Base-by-base conservation (phyloP, 371 early-diverging fungal species). In the Mucor racemosus region DNA sequence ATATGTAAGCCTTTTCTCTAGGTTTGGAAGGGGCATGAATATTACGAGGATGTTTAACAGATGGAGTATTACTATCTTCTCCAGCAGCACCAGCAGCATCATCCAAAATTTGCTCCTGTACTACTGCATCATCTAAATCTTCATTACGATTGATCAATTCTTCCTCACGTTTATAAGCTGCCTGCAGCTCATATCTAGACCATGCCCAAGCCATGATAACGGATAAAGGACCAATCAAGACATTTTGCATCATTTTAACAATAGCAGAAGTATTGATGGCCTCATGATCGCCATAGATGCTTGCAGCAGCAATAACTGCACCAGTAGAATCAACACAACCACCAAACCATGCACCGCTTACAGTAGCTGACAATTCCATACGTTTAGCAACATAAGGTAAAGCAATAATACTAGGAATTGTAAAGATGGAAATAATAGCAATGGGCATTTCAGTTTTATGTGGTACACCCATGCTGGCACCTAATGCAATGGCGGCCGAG, bases 311-410 rank as follows among this genome's bases (percentile, higher is more conserved):
- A 78, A 88, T 85, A 31, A 88, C 88, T n/a, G 87, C 86, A 31
- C 88, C 88, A 5, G 88, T 88, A 0, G 86, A 86, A 58, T 88
- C 88, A 4, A 88, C 79, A 55, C 86, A 86, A 10, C 88, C 88
- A 10, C 88, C 88, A 70, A 88, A 88, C 88, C 88, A 88, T 3
- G 88, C 88, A 34, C 88, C 88, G 17, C 83, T 78, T 0, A 86
- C 86, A 15, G 79, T 69, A 19, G 85, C 64, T 26, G 77, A 69
- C 4, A 88, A 63, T 3, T 54, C 67, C 6, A 88, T 40, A 0
- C 76, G 59, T 40, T 84, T 79, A 15, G 87, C 88, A 48, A 88
- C 73, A 50, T 86, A 88, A 5, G 88, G 88, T 36, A 88, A 60
- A 0, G 86, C 88, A 69, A 88, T 86, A 46, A 88, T 86, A n/a